Evolutionary conservation across 2,329 filamentous ascomycete species (phyloP).

Genomic region (Aspergillus amoenus): DNA sequence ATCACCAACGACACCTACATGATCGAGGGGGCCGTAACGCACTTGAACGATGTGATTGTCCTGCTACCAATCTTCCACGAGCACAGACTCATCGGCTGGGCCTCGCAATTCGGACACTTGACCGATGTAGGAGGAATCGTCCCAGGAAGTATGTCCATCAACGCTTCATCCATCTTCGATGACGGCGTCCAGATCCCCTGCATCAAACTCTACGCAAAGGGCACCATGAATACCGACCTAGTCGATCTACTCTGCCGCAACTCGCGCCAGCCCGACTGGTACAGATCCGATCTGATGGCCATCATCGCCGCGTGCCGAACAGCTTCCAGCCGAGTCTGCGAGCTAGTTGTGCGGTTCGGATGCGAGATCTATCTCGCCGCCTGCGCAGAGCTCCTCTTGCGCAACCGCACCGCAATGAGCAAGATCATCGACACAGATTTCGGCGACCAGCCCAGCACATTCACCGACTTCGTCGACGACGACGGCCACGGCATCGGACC

Average conservation of each 20-base stretch:
- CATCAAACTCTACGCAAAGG: slow-evolving; percentile 48
- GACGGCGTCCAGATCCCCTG: slow-evolving; percentile 53
- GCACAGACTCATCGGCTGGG: slow-evolving; percentile 48
- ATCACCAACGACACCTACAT: slow-evolving; percentile 54
- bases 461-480: slow-evolving; percentile 53
- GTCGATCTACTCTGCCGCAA: slow-evolving; percentile 50
- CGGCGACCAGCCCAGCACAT: slow-evolving; percentile 41
- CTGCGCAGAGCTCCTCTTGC: slow-evolving; percentile 44
- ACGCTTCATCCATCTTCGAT: slow-evolving; percentile 49
- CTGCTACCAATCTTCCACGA: slow-evolving; percentile 50
- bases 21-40: slow-evolving; percentile 50
- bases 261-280: slow-evolving; percentile 51
- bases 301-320: slow-evolving; percentile 50
- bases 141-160: slow-evolving; percentile 52
- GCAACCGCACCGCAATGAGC: slow-evolving; percentile 46
- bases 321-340: slow-evolving; percentile 45
- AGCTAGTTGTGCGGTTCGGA: slow-evolving; percentile 48
- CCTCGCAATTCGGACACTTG: slow-evolving; percentile 53
- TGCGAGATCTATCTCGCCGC: slow-evolving; percentile 47
- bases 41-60: slow-evolving; percentile 53
- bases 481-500: slow-evolving; percentile 49
- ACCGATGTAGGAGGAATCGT: slow-evolving; percentile 50
- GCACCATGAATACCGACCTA: slow-evolving; percentile 45
- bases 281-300: slow-evolving; percentile 48
- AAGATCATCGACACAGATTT: slow-evolving; percentile 50